Evolutionary conservation across 1,284 basidiomycete species (phyloP), one percentile per base, ranked within the genome.

Genomic region (Lentinula novae-zelandiae): DNA sequence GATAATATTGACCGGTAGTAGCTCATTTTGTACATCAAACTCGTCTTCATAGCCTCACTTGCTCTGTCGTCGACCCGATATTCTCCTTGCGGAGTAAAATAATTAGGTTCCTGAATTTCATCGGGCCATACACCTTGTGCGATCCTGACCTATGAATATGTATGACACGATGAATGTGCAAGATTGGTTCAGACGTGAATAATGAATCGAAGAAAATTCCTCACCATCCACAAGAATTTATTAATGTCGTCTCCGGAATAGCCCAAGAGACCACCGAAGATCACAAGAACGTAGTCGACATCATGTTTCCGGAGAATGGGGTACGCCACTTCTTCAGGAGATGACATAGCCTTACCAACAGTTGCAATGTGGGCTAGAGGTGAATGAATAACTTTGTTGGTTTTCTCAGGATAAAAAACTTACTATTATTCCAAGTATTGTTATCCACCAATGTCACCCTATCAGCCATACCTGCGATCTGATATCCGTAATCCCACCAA

Each of bases 401-500:
- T 4, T 46, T 46, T 17, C 17, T 7, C 65, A 27, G 60, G 27
- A 22, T 49, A 55, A 17, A 46, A 22, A 27, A 81, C 91, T 67
- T 66, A 95, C 93, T 99, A 78, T 99, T 99, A 78, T 99, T 99
- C 97, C 97, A 99, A 1, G 97, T 99, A 74, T 99, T 99, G 80
- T 99, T 99, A 76, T 99, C 97, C 9, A 99, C 97, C 62, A 99
- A 79, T 2, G 95, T 97, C n/a, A 93, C 88, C 49, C 97, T 82
- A 77, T 98, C 95, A 10, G 97, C 95, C 93, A 99, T 98, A 54
- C 97, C 97, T 49, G 96, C 94, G 70, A 99, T 98, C 77, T 99
- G 96, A 74, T 99, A 99, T 20, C 97, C 97, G 70, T 99, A 99
- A 77, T 99, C 97, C 97, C 97, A 99, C 97, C 97, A 99, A 66